Evolutionary conservation across 805 yeast genomes (phyloP), one percentile per base, ranked within the genome.

Genomic region (Danielia oregonensis): DNA sequence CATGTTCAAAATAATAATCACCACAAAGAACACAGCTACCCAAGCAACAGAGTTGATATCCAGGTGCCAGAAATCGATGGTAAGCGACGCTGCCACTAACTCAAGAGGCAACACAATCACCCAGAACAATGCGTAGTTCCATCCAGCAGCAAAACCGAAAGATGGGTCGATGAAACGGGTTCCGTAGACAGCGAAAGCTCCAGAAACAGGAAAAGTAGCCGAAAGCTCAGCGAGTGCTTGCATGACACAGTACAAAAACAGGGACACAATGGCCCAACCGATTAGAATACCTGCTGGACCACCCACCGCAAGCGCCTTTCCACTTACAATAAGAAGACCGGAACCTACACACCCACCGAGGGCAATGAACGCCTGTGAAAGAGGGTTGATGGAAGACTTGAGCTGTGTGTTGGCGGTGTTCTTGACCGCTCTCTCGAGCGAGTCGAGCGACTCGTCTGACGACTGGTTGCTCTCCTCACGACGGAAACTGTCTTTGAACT

Each of bases 61-160:
- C 7, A 63, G 56, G 5, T 59, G 49, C 72, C 72, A 66, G 41
- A 61, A 65, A 24, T 60, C 52, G 32, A 66, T 65, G 22, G 69
- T 59, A 36, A 66, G 48, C 17, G 70, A 62, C 13, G 64, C 53
- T 1, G 72, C 72, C 33, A 65, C 71, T 31, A 66, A 52, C 43
- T 66, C 72, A 30, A 65, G 50, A 2, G 72, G 71, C 36, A 64
- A 46, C 21, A 66, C 70, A 18, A 66, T 51, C n/a, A 64, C 64
- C 71, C 70, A 66, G 43, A 65, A 65, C 27, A 63, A 37, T 17
- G 70, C 68, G 42, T 66, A 66, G 51, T 65, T 65, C 65, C 67
- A 64, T 12, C 69, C 72, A 35, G 58, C 61, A n/a, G 72, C 72
- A 41, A 65, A 65, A 5, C 72, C 72, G 57, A 65, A 63, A 14